Percentiles rank a stretch among this genome's conserved stretches.
Evolutionary conservation across 169 alveolate species (phyloP).

Genomic region (Besnoitia besnoiti): DNA sequence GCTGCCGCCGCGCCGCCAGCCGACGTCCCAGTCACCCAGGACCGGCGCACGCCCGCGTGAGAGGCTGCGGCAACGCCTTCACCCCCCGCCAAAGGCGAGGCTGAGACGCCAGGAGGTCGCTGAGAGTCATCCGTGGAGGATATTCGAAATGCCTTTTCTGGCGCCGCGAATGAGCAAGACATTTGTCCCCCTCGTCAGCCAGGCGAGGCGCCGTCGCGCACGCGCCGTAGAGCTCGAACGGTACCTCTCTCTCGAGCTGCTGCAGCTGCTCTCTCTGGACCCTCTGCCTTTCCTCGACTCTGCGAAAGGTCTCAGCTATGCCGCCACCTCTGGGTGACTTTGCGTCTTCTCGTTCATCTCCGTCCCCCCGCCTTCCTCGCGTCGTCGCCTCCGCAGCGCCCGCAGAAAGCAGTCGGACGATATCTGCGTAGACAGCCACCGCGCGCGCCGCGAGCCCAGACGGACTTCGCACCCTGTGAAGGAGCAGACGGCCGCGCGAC

Average conservation of each 20-base stretch:
- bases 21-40: no score
- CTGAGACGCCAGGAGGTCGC: no score
- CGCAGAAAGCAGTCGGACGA: background rate
- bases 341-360: background rate
- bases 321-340: no score
- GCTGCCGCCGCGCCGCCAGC: no score
- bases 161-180: no score
- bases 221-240: slow-evolving; percentile 14
- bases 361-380: background rate
- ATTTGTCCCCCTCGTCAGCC: background rate
- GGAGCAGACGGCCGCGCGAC: background rate
- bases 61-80: no score
- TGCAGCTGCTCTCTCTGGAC: background rate
- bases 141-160: no score
- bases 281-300: background rate
- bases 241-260: background rate
- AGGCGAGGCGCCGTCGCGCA: slow-evolving; percentile 4
- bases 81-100: no score
- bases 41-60: no score
- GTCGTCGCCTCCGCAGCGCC: background rate
- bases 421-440: background rate
- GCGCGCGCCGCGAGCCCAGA: background rate
- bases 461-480: background rate
- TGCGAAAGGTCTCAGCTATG: no score
- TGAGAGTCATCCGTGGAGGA: no score